phyloP scores from a whole-genome alignment of 441 rosid genomes.

The Corymbia citriodora region DNA sequence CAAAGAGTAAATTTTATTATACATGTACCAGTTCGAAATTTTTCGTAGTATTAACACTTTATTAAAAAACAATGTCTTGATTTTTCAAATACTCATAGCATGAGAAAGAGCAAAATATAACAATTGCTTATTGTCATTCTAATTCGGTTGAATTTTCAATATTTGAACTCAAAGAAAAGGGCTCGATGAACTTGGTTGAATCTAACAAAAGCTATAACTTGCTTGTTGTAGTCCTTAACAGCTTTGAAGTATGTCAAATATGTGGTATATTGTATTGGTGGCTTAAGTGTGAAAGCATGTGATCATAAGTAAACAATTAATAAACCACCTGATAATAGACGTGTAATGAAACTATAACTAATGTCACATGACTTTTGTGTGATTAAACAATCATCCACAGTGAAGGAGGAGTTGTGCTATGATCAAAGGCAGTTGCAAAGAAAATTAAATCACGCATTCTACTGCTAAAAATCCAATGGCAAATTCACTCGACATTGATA shows the following conservation, averaged over 20 bases:
- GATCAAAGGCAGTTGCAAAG: background rate
- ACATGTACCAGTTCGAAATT: no score
- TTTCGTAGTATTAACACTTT: no score
- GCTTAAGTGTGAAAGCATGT: background rate
- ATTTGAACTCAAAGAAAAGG: background rate
- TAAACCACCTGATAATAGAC: background rate
- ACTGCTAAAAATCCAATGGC: background rate
- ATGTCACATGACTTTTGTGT: background rate
- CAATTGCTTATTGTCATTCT: background rate
- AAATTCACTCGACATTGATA: background rate
- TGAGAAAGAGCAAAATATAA: background rate
- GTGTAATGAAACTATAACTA: background rate
- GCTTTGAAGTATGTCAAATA: background rate
- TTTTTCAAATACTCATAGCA: background rate
- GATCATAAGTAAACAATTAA: background rate
- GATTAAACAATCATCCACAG: background rate
- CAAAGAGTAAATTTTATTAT: no score
- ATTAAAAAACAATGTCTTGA: background rate
- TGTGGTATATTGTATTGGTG: background rate
- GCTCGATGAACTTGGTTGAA: background rate
- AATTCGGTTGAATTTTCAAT: background rate
- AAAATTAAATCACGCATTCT: background rate
- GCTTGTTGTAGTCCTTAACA: background rate
- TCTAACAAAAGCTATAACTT: background rate
- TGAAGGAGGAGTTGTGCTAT: background rate